Evolutionary conservation across 2,329 filamentous ascomycete species (phyloP).

Genomic region (Apiospora pterosperma): DNA sequence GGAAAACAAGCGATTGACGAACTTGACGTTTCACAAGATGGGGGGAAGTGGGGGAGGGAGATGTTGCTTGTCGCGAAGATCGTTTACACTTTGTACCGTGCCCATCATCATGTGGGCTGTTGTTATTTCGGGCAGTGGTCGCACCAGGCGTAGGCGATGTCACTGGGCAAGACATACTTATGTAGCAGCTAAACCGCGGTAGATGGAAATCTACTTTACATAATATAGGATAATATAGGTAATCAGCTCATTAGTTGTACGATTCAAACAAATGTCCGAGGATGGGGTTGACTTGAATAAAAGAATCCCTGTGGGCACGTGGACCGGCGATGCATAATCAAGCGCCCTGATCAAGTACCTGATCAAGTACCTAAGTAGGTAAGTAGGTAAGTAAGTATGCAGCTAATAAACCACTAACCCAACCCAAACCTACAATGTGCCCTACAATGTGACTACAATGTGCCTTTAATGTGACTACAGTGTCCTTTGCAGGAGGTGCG

Average conservation of each 20-base stretch:
- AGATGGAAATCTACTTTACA: neutral
- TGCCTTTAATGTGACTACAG: too few relatives aligned
- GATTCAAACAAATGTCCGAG: slow-evolving; percentile 1
- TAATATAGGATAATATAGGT: neutral
- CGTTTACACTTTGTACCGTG: neutral
- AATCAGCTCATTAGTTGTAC: too few relatives aligned
- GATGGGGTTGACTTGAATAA: neutral
- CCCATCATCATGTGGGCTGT: neutral
- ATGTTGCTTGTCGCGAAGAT: neutral
- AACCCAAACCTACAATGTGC: too few relatives aligned
- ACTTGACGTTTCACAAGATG: neutral
- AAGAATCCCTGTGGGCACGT: neutral
- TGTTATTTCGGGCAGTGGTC: neutral
- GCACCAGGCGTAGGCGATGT: neutral
- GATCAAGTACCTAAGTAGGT: too few relatives aligned
- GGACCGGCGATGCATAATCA: neutral
- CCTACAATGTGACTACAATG: too few relatives aligned
- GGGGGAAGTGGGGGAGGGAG: neutral
- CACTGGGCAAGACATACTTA: neutral
- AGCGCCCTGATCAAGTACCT: too few relatives aligned
- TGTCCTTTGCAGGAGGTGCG: too few relatives aligned
- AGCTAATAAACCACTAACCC: too few relatives aligned
- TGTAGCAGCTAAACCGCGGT: neutral
- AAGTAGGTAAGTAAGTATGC: too few relatives aligned
- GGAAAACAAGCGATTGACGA: neutral